Evolutionary conservation across 306 rosid species (phyloP).

Genomic region (Gleditsia sinensis): DNA sequence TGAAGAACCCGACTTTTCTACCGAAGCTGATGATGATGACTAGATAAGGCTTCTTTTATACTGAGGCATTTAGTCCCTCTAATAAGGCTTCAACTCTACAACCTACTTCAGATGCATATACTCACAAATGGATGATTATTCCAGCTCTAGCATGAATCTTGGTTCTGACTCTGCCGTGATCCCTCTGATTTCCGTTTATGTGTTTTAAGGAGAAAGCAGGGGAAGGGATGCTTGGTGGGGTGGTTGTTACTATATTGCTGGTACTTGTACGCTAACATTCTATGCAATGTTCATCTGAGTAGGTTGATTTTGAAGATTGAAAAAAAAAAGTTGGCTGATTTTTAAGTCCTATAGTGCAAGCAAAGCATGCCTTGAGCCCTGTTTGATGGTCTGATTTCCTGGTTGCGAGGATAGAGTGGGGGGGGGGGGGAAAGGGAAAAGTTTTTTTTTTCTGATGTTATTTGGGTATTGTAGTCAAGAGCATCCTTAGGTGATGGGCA

Average conservation of each 20-base stretch:
- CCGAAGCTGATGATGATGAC: slow-evolving; percentile 61
- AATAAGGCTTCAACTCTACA: neutral
- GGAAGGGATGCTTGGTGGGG: neutral
- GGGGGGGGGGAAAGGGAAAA: neutral
- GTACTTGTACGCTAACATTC: neutral
- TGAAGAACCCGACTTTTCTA: slow-evolving; percentile 88
- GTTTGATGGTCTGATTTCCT: too few relatives aligned
- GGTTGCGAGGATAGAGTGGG: neutral
- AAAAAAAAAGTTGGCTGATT: too few relatives aligned
- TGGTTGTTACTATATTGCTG: neutral
- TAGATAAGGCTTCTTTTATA: slow-evolving; percentile 30
- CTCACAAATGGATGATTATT: slow-evolving; percentile 28
- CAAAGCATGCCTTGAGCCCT: slow-evolving; percentile 4
- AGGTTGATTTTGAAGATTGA: too few relatives aligned
- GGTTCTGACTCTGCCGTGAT: too few relatives aligned
- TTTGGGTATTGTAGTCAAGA: too few relatives aligned
- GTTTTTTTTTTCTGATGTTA: neutral
- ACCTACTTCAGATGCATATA: neutral
- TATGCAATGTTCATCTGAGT: neutral
- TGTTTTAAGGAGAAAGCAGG: neutral
- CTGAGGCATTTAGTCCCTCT: slow-evolving; percentile 23
- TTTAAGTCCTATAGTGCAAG: neutral
- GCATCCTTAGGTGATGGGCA: too few relatives aligned
- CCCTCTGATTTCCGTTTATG: too few relatives aligned
- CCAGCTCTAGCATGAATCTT: slow-evolving; percentile 16